These are phyloP conservation scores for Trichoderma sp. DNA, from an alignment of 2,329 filamentous ascomycete genomes.

Conservation along the genomic window DNA sequence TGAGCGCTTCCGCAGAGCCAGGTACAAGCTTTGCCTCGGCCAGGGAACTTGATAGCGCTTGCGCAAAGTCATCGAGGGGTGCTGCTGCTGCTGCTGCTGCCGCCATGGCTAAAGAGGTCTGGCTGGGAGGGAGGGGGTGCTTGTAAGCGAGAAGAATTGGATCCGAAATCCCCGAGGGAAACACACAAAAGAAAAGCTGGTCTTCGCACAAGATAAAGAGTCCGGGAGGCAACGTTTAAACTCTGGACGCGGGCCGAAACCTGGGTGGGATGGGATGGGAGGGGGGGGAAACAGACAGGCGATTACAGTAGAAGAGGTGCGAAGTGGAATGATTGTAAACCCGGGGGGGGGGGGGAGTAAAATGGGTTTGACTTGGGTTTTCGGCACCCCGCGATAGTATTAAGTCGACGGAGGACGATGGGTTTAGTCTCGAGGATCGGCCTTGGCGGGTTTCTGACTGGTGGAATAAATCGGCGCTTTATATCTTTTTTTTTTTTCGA, in stretches of 20 bases:
- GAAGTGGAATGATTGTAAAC: not conserved
- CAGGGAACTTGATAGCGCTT: conserved; percentile 31
- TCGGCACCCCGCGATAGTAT: not conserved
- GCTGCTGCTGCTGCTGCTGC: not conserved
- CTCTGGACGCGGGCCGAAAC: not conserved
- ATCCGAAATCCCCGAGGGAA: not conserved
- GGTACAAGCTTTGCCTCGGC: conserved; percentile 40
- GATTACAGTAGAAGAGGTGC: not conserved
- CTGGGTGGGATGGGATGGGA: too few species aligned
- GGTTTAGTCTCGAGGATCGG: not conserved
- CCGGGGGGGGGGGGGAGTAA: not conserved
- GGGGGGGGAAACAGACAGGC: not conserved
- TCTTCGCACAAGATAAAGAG: not conserved
- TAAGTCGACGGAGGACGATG: not conserved
- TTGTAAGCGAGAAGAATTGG: conserved; percentile 1
- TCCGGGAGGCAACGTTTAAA: not conserved
- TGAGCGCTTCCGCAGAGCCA: conserved; percentile 38
- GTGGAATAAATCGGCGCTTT: conserved; percentile 19
- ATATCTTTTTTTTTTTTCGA: not conserved
- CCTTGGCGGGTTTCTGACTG: conserved; percentile 9
- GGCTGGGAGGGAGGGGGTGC: too few species aligned
- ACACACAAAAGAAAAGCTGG: too few species aligned
- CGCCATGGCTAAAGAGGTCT: not conserved
- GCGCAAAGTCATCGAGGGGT: conserved; percentile 21
- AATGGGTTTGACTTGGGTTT: not conserved